Evolutionary conservation across 176 grass and related monocot genomes (phyloP), one percentile per base, ranked within the genome.

Genomic region (Elymus sibiricus): DNA sequence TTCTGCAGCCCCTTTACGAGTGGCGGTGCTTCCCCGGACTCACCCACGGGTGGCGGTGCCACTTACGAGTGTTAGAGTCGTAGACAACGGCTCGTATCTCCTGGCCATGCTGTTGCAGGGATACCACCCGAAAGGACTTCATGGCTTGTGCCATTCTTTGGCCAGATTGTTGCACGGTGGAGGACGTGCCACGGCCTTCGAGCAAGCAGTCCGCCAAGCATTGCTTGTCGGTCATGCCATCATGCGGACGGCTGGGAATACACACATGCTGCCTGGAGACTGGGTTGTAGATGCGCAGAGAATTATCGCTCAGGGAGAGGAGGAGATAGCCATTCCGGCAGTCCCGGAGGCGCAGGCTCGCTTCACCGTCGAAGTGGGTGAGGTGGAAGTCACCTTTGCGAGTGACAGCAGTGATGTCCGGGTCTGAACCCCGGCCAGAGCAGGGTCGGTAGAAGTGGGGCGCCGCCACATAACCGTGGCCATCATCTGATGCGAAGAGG

Each of bases 41-140:
- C 27, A 19, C 22, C 61, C 83, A 77, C 73, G 29, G 42, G 43
- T 77, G 21, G 61, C 28, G 25, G 15, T 4, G 43, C 83, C 83
- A 85, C 61, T 66, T 12, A 15, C 28, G 22, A 27, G 73, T 75
- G 60, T 9, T 5, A 9, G 72, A 76, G 59, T 65, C 12, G 28
- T 84, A 84, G 22, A 65, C 83, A 8, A 22, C 70, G 16, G 42
- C 72, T 21, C 60, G 83, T 42, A 84, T 24, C 40, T n/a, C 8
- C 29, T 5, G 59, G 19, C 74, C 11, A 12, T 64, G 59, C 83
- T 53, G 83, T 40, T 61, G 59, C 19, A 61, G 9, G 59, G 59
- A 61, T 2, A 61, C 21, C 59, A 61, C n/a, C 1, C 59, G 39
- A 9, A 40, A 40, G 39, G 39, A 40, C 39, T 10, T 9, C 39